Conservation (phyloP, 139 green algal species). For the Pleodorina starrii region DNA sequence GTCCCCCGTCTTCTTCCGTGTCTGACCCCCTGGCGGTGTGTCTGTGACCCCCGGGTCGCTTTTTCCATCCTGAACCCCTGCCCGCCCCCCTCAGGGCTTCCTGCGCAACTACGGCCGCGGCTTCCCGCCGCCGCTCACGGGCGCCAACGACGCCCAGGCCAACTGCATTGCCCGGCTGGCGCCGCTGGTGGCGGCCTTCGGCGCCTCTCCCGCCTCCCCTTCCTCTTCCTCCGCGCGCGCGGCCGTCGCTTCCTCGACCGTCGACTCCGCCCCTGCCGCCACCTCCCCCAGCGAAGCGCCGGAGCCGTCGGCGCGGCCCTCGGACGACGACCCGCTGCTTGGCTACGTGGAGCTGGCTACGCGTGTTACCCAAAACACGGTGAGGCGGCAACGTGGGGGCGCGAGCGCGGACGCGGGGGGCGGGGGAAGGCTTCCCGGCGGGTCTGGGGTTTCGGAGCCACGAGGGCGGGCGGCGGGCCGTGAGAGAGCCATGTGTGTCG, state of each 20-base stretch:
- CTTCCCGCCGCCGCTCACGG: conserved; percentile 58
- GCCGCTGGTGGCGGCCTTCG: conserved; percentile 56
- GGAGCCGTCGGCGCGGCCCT: neutral
- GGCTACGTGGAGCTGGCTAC: conserved; percentile 52
- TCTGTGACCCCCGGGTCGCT: too few relatives aligned
- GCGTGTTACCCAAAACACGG: conserved; percentile 71
- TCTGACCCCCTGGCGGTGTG: too few relatives aligned
- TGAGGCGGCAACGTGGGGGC: conserved; percentile 4
- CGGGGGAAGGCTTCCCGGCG: too few relatives aligned
- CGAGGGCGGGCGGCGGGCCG: too few relatives aligned
- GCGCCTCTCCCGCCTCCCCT: neutral
- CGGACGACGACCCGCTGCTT: neutral
- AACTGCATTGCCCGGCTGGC: conserved; percentile 67
- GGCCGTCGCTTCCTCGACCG: neutral
- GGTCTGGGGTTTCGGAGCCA: too few relatives aligned
- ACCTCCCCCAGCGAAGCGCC: too few relatives aligned
- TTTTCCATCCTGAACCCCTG: too few relatives aligned
- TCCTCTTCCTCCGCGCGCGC: neutral
- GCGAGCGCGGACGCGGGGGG: neutral
- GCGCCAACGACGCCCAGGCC: conserved; percentile 69
- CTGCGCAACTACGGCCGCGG: conserved; percentile 64
- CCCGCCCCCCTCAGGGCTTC: conserved; percentile 61
- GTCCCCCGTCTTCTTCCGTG: too few relatives aligned
- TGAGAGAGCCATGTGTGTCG: too few relatives aligned
- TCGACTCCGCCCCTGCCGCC: too few relatives aligned